Evolutionary conservation across 1,284 basidiomycete species (phyloP).

Genomic region (Naganishia cerealis): DNA sequence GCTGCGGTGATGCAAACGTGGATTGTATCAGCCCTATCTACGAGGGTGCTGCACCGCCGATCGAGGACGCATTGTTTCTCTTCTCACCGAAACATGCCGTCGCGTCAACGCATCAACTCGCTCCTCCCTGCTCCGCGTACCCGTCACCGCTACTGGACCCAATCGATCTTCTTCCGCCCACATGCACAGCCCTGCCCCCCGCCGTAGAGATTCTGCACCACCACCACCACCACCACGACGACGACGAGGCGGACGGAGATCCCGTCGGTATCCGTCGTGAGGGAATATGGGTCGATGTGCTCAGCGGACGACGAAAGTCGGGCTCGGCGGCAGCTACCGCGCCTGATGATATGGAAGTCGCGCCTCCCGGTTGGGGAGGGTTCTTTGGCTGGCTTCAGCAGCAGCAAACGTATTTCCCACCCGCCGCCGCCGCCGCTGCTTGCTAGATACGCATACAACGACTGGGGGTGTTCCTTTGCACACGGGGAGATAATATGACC

Average conservation of each 20-base stretch:
- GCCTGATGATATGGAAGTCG: neutral
- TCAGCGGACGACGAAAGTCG: slow-evolving; percentile 16
- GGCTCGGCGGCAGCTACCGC: neutral
- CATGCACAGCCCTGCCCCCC: neutral
- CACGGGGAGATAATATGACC: no score
- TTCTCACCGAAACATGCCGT: neutral
- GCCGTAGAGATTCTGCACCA: neutral
- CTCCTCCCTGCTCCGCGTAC: no score
- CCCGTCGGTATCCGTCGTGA: neutral
- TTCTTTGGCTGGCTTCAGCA: slow-evolving; percentile 5
- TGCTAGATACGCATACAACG: neutral
- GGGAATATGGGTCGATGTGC: slow-evolving; percentile 2
- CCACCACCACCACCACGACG: neutral
- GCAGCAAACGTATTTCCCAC: neutral
- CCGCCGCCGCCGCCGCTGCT: neutral
- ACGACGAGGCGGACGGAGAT: slow-evolving; percentile 3
- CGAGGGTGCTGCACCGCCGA: neutral
- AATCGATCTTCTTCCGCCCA: neutral
- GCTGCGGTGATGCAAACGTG: neutral
- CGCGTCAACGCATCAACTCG: no score
- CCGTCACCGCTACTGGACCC: neutral
- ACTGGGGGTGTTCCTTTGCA: neutral
- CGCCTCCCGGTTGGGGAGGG: neutral
- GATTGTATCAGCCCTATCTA: no score
- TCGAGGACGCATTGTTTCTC: neutral